These are phyloP conservation scores for Schwanniomyces vanrijiae DNA, from an alignment of 805 yeast genomes.

Conservation along the genomic window DNA sequence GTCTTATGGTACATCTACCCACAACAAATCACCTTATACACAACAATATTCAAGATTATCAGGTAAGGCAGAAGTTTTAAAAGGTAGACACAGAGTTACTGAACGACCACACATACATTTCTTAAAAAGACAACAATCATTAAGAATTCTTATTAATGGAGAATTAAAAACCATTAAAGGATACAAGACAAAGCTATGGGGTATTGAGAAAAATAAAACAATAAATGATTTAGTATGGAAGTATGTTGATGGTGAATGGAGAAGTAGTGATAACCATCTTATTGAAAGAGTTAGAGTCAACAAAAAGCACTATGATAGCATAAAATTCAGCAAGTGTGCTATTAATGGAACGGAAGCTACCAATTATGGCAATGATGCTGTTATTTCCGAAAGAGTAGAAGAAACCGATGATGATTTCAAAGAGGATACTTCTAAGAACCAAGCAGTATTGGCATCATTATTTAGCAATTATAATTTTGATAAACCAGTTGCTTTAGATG, in stretches of 20 bases:
- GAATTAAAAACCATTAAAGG: slow-evolving; percentile 55
- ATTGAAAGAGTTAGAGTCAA: slow-evolving; percentile 50
- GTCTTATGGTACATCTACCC: slow-evolving; percentile 37
- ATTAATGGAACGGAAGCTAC: slow-evolving; percentile 23
- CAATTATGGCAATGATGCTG: slow-evolving; percentile 22
- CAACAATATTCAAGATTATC: slow-evolving; percentile 28
- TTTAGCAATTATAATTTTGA: slow-evolving; percentile 35
- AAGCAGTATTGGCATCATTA: slow-evolving; percentile 33
- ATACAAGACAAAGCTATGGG: slow-evolving; percentile 87
- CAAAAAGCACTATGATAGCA: slow-evolving; percentile 6
- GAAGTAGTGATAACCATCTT: slow-evolving; percentile 74
- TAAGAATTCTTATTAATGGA: slow-evolving; percentile 63
- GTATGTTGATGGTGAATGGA: slow-evolving; percentile 71
- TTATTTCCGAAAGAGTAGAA: slow-evolving; percentile 4
- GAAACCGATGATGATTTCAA: slow-evolving; percentile 7
- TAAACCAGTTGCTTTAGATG: slow-evolving; percentile 35
- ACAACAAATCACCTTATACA: slow-evolving; percentile 13
- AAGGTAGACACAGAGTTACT: slow-evolving; percentile 63
- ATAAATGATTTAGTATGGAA: slow-evolving; percentile 61
- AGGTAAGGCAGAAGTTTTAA: slow-evolving; percentile 40
- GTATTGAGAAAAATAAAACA: slow-evolving; percentile 68
- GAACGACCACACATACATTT: slow-evolving; percentile 47
- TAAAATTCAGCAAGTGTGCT: slow-evolving; percentile 18
- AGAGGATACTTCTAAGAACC: slow-evolving; percentile 26
- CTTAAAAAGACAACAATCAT: slow-evolving; percentile 49